Base-by-base conservation (phyloP, 2,329 filamentous ascomycete species). In the Penicillium glabrum region DNA sequence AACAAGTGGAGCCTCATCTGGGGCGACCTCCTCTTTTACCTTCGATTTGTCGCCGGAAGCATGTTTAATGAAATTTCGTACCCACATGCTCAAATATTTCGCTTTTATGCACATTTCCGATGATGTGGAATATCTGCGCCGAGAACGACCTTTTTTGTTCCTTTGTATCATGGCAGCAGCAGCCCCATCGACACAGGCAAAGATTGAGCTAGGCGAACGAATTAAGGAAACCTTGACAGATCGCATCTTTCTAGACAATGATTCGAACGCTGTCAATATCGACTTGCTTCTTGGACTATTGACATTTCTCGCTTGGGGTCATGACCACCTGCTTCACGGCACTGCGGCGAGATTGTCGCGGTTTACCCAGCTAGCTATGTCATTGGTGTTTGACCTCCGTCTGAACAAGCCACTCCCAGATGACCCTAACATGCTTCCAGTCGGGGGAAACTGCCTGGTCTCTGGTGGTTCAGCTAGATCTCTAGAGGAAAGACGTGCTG, bases 231-330 rank as follows among this genome's bases (percentile, higher is more conserved):
- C 79, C 27, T 52, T 83, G 14, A 75, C 79, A 0, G 72, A 77
- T n/a, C 76, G 75, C 54, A 69, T 83, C 27, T 62, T 85, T 6
- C 56, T 83, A 13, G 75, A 80, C 9, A 57, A 54, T 26, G 29
- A 54, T 70, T 77, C 79, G 49, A 78, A 68, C 47, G 11, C 24
- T 10, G 37, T 57, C n/a, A 54, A 51, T 23, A 70, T 85, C 41
- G 83, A 86, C 59, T 60, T 85, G 10, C 69, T 86, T 1, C 72
- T 82, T 11, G 83, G 82, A 0, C 56, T 84, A 3, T 63, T 86
- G 19, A 72, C 61, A 51, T 79, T 71, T 52, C 70, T 78, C 19
- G 70, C 73, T 35, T 85, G 82, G 81, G 43, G 58, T 41, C 55
- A 61, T 50, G 48, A 59, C 50, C 54, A 61, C 35, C 51, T 59